These are phyloP conservation scores for Rubroshorea leprosula DNA, from an alignment of 345 rosid species.

Conservation along the genomic window DNA sequence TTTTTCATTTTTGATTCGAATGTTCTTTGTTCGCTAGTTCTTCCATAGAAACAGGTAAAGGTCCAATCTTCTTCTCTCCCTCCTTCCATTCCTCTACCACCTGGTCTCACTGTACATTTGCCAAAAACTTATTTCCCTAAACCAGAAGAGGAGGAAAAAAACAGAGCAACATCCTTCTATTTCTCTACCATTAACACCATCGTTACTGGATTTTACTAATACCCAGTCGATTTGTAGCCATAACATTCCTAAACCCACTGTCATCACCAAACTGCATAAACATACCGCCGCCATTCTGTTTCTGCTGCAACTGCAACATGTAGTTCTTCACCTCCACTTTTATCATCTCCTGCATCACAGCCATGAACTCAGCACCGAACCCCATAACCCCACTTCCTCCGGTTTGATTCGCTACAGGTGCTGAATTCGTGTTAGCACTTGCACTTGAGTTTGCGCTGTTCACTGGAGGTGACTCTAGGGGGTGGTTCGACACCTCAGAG, in stretches of 20 bases:
- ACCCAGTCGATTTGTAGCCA: constrained; percentile 47
- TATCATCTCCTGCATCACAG: constrained; percentile 88
- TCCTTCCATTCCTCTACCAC: background rate
- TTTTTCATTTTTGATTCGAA: background rate
- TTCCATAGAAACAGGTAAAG: background rate
- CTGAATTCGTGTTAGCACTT: background rate
- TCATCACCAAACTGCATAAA: constrained; percentile 46
- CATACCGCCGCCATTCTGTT: constrained; percentile 26
- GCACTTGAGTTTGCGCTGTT: constrained; percentile 8
- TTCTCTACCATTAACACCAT: background rate
- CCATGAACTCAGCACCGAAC: constrained; percentile 60
- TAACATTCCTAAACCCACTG: constrained; percentile 57
- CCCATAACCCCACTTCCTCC: constrained; percentile 38
- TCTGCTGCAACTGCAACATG: constrained; percentile 53
- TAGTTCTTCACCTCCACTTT: constrained; percentile 76
- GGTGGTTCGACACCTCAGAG: constrained; percentile 32
- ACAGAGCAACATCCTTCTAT: constrained; percentile 10
- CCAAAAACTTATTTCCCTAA: constrained; percentile 43
- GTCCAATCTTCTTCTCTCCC: background rate
- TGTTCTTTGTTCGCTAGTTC: background rate
- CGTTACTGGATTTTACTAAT: constrained; percentile 47
- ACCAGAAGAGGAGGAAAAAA: constrained; percentile 21
- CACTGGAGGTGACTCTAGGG: constrained; percentile 27
- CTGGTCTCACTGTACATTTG: constrained; percentile 42
- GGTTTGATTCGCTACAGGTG: background rate